These are phyloP conservation scores for Heliamphora exappendiculata DNA, from an alignment of 148 eudicot genomes.

Conservation along the genomic window DNA sequence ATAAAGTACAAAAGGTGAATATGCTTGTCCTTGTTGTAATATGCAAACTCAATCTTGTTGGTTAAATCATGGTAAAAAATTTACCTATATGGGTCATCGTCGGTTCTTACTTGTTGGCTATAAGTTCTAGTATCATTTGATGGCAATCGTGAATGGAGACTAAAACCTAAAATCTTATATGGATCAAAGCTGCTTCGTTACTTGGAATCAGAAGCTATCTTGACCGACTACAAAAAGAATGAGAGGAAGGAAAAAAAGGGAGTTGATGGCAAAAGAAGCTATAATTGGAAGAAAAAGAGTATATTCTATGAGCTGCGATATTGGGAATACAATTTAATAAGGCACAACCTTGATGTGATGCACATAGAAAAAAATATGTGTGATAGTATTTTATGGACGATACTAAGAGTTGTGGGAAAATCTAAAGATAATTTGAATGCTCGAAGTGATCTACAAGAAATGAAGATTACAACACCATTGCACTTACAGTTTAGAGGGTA, in stretches of 20 bases:
- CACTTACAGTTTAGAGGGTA: too few species aligned
- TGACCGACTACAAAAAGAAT: background rate
- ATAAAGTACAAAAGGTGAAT: too few species aligned
- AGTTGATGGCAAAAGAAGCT: too few species aligned
- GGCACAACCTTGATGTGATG: too few species aligned
- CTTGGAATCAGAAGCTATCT: background rate
- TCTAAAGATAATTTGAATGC: constrained; percentile 16
- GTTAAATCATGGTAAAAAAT: too few species aligned
- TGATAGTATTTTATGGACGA: constrained; percentile 4
- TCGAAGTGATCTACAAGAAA: constrained; percentile 10
- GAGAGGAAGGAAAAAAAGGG: background rate
- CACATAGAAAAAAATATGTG: too few species aligned
- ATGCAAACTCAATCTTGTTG: too few species aligned
- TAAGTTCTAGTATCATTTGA: background rate
- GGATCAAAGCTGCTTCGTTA: background rate
- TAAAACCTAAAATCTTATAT: background rate
- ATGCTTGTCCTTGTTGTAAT: too few species aligned
- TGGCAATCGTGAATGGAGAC: background rate
- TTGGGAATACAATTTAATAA: too few species aligned
- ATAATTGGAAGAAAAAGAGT: too few species aligned
- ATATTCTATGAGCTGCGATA: too few species aligned
- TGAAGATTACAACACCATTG: too few species aligned
- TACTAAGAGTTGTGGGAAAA: constrained; percentile 7
- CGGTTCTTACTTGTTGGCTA: background rate
- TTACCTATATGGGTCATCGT: background rate